Conservation (phyloP, 257 asterid genomes). For the Marsdenia floribunda region DNA sequence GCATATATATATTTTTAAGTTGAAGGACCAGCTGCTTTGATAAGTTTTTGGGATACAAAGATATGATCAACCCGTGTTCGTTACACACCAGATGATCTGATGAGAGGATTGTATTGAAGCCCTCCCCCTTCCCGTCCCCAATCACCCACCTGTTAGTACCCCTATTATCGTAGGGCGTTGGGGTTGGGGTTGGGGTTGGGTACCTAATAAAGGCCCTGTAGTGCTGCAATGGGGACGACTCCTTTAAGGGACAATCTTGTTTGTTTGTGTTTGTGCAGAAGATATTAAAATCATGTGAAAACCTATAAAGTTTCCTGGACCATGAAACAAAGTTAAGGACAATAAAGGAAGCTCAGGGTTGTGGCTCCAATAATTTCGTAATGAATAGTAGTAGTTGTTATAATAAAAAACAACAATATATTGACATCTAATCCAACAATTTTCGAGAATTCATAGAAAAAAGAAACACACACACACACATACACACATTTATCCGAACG, state of each 20-base stretch:
- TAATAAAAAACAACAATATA: neutral
- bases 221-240: neutral
- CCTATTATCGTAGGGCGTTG: neutral
- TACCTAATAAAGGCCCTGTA: neutral
- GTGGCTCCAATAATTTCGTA: constrained; percentile 18
- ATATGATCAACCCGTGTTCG: too few relatives aligned
- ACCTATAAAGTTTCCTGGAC: constrained; percentile 5
- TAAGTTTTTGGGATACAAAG: too few relatives aligned
- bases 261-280: constrained; percentile 11
- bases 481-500: constrained; percentile 28
- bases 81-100: too few relatives aligned
- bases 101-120: neutral
- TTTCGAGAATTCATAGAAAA: constrained; percentile 18
- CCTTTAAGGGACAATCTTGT: constrained; percentile 13
- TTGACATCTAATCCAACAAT: constrained; percentile 3
- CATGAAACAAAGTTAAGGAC: constrained; percentile 15
- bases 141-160: neutral
- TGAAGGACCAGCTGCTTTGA: too few relatives aligned
- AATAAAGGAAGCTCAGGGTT: constrained; percentile 11
- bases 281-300: constrained; percentile 13
- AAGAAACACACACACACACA: neutral
- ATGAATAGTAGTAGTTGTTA: neutral
- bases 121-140: too few relatives aligned
- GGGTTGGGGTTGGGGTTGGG: neutral
- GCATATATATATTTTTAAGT: too few relatives aligned